Evolutionary conservation across 2,329 filamentous ascomycete genomes (phyloP).

Genomic region (Fusarium sp.): DNA sequence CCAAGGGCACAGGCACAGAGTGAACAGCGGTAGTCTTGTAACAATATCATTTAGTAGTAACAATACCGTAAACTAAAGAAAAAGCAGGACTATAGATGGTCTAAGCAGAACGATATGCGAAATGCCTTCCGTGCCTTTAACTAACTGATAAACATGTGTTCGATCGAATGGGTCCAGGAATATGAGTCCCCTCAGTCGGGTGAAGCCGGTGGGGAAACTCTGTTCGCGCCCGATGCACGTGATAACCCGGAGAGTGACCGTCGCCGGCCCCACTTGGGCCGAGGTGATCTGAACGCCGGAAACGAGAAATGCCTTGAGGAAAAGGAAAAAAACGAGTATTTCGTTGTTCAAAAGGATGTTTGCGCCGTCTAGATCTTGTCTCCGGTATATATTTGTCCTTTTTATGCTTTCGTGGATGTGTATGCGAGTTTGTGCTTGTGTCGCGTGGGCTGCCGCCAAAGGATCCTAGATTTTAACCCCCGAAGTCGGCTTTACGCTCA

Average conservation of each 20-base stretch:
- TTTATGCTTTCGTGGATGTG: background rate
- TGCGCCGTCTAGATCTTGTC: background rate
- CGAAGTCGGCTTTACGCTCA: conserved; percentile 38
- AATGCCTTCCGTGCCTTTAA: conserved; percentile 7
- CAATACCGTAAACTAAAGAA: conserved; percentile 24
- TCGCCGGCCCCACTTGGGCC: conserved; percentile 35
- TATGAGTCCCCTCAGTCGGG: conserved; percentile 15
- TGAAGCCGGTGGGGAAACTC: conserved; percentile 14
- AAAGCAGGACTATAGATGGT: conserved; percentile 25
- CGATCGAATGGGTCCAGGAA: background rate
- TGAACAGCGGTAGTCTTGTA: background rate
- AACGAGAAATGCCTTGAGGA: conserved; percentile 31
- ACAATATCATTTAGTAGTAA: conserved; percentile 29
- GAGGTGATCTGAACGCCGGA: conserved; percentile 31
- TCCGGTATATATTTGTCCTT: background rate
- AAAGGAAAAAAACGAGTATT: conserved; percentile 11
- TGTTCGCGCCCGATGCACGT: conserved; percentile 25
- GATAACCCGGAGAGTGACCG: conserved; percentile 35
- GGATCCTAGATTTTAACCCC: conserved; percentile 7
- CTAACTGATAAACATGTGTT: conserved; percentile 7
- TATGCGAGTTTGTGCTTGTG: conserved; percentile 5
- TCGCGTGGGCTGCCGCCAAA: conserved; percentile 8
- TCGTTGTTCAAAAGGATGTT: background rate
- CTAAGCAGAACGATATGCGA: conserved; percentile 26
- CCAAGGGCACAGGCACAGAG: background rate